Evolutionary conservation across 768 basidiomycete genomes (phyloP).

Genomic region (Tulasnella sp.): DNA sequence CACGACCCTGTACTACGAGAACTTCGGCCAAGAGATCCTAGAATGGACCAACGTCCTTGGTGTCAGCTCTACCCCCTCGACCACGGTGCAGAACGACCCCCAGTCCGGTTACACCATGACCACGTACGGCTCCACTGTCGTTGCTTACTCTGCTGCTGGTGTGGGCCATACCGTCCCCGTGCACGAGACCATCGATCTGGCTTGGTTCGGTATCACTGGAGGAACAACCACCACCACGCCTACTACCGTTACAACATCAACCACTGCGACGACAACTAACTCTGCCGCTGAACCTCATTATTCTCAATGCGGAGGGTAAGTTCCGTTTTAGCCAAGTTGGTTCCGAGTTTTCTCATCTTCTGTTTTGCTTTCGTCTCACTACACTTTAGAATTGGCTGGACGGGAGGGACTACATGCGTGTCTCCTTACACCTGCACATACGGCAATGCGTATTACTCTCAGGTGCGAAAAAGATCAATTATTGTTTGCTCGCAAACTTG

Average conservation of each 20-base stretch:
- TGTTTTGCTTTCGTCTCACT: background rate
- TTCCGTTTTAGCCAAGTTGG: too few relatives aligned
- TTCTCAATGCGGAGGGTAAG: too few relatives aligned
- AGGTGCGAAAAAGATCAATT: too few relatives aligned
- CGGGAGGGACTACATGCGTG: too few relatives aligned
- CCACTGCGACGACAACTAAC: constrained; percentile 9
- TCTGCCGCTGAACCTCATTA: too few relatives aligned
- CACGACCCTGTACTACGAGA: constrained; percentile 39
- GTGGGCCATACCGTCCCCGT: constrained; percentile 44
- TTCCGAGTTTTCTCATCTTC: too few relatives aligned
- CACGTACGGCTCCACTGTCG: constrained; percentile 40
- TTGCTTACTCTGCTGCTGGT: constrained; percentile 40
- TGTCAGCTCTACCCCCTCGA: constrained; percentile 33
- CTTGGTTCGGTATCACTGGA: constrained; percentile 38
- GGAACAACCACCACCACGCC: too few relatives aligned
- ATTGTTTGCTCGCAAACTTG: too few relatives aligned
- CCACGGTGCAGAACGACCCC: constrained; percentile 35
- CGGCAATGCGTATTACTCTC: too few relatives aligned
- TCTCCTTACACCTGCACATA: too few relatives aligned
- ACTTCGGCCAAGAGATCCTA: constrained; percentile 43
- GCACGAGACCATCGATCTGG: constrained; percentile 37
- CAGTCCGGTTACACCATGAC: constrained; percentile 37
- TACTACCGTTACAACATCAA: background rate
- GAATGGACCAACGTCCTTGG: constrained; percentile 49
- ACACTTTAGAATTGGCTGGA: too few relatives aligned